These are phyloP conservation scores for Stemphylium beticola DNA, from an alignment of 2,329 filamentous ascomycete genomes.

Conservation along the genomic window DNA sequence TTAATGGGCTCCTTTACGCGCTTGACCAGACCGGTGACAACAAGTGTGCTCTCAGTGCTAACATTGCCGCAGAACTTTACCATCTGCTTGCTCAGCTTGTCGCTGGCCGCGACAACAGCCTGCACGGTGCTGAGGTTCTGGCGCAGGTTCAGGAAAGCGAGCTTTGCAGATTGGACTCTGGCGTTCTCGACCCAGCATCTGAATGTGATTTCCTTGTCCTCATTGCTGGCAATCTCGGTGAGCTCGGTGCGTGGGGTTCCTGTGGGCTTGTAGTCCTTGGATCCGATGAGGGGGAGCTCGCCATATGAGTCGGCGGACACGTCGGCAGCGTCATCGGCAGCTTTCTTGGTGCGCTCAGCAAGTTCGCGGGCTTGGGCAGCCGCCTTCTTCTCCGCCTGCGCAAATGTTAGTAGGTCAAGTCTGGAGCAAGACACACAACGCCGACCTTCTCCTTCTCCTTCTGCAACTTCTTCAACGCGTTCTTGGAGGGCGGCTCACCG, in stretches of 20 bases:
- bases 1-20: conserved; percentile 87
- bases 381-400: conserved; percentile 50
- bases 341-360: conserved; percentile 57
- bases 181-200: conserved; percentile 86
- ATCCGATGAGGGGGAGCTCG: conserved; percentile 65
- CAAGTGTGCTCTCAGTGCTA: conserved; percentile 80
- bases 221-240: conserved; percentile 46
- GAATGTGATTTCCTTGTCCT: conserved; percentile 66
- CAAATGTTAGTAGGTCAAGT: conserved; percentile 15
- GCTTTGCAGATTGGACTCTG: conserved; percentile 86
- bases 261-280: conserved; percentile 59
- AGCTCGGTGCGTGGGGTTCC: conserved; percentile 65
- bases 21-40: conserved; percentile 80
- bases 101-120: conserved; percentile 72
- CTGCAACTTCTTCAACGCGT: conserved; percentile 51
- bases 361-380: conserved; percentile 59
- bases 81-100: conserved; percentile 79
- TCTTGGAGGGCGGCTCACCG: conserved; percentile 46
- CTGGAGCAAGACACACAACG: neutral
- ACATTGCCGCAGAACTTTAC: conserved; percentile 85
- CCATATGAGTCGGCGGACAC: conserved; percentile 82
- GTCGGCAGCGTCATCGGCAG: conserved; percentile 69
- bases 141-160: conserved; percentile 87
- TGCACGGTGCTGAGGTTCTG: conserved; percentile 79
- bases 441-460: conserved; percentile 51